Evolutionary conservation across 2,329 filamentous ascomycete genomes (phyloP), one percentile per base, ranked within the genome.

Genomic region (Aspergillaceae sp.): DNA sequence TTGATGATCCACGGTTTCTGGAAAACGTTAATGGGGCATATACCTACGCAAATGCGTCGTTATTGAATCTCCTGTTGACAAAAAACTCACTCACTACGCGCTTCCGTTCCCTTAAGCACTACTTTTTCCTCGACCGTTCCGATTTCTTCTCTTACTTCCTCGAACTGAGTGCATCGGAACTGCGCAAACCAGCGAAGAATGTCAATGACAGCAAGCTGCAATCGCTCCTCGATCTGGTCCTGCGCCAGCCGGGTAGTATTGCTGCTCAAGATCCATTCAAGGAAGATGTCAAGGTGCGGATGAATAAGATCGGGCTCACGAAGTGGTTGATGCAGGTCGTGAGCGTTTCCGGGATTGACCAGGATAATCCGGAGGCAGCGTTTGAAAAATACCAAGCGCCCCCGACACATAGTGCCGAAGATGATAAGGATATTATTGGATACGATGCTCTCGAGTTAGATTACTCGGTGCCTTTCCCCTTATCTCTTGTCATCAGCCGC

Each of bases 121-220:
- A 98, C 72, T 98, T 97, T 74, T 98, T 98, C 74, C 82, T 98
- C 51, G 91, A 97, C 58, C 86, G 90, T 6, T 96, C 92, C 32
- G 92, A 98, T 65, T 98, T 95, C 72, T 97, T 98, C 67, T 89
- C 89, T 2, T 94, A 97, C 68, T 98, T 98, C 65, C 82, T 98
- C 49, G 92, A 98, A 62, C 81, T 98, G 19, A 83, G 88, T 45
- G 77, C 86, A 29, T 90, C 89, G 1, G 92, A 98, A 68, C 76
- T 98, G 48, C 86, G 87, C 58, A 96, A 96, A 63, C 84, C 86
- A 30, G 87, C 90, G 48, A 88, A 88, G 62, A 78, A 78, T 45
- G 89, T 97, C 66, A 98, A 97, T 61, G 86, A 87, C 46, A 83
- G 83, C 65, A 98, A 98, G 66, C 75, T 98, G 37, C 92, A 98